Evolutionary conservation across 2,329 filamentous ascomycete genomes (phyloP).

Genomic region (Neonectria faginata): DNA sequence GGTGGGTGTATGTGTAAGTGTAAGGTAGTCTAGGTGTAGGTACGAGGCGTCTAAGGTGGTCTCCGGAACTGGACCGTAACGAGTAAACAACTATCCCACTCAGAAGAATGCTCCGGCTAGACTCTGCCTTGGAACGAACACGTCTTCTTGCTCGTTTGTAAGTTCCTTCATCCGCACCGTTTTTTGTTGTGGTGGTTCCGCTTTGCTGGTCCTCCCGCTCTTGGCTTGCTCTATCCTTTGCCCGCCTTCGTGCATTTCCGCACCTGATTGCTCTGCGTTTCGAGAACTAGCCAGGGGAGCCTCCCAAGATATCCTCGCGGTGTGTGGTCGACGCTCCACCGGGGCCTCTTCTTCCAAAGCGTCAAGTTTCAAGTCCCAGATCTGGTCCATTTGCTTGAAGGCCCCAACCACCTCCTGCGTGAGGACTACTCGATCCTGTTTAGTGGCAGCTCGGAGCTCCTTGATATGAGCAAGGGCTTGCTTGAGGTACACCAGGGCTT

Average conservation of each 20-base stretch:
- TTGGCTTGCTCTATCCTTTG: background rate
- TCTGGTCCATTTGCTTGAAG: constrained; percentile 36
- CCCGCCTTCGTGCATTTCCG: constrained; percentile 1
- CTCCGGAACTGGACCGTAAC: background rate
- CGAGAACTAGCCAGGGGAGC: constrained; percentile 6
- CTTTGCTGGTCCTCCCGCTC: background rate
- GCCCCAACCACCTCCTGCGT: constrained; percentile 34
- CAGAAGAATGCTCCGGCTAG: constrained; percentile 38
- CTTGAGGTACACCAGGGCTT: constrained; percentile 39
- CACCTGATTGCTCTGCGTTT: background rate
- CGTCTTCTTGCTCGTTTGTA: constrained; percentile 27
- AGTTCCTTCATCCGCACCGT: constrained; percentile 20
- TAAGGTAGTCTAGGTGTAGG: background rate
- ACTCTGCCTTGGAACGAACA: constrained; percentile 35
- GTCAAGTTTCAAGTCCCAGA: constrained; percentile 30
- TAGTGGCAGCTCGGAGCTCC: constrained; percentile 32
- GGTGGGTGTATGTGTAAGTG: background rate
- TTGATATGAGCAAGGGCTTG: constrained; percentile 42
- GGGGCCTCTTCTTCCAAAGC: constrained; percentile 25
- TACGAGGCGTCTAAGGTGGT: background rate
- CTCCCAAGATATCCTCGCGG: constrained; percentile 31
- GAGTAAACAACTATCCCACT: constrained; percentile 6
- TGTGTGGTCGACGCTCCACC: constrained; percentile 18
- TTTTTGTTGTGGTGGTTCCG: constrained; percentile 21
- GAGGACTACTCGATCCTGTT: constrained; percentile 36